Base-by-base conservation (phyloP, 805 yeast genomes). In the Grigorovia transvaalensis region DNA sequence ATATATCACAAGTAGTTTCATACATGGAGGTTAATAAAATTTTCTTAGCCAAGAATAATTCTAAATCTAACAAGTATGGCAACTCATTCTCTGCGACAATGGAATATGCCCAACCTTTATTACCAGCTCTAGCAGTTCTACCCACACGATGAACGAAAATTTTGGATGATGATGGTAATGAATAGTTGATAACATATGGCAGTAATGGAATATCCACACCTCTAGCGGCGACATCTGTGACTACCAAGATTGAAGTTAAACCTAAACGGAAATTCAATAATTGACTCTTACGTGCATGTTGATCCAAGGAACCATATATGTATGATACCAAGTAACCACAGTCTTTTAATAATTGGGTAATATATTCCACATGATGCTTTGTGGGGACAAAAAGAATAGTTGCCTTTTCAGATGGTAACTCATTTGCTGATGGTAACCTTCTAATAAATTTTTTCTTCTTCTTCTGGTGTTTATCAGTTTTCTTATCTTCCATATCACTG, bases 121-220 rank as follows among this genome's bases (percentile, higher is more conserved):
- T 85, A 66, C 99, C 99, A 9, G 99, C 99, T 77, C 99, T 85
- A 11, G 99, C 99, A 46, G 99, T 93, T 77, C 99, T 84, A 68
- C 99, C 99, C 47, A 93, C 98, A 71, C 99, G 82, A 71, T 93
- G 99, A 51, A 93, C 79, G 69, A 93, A 93, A 53, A 91, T 85
- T 69, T 95, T 93, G 4, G 97, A 88, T 1, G 95, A 84, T 1
- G 88, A 85, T 11, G 98, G 98, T 54, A 93, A 74, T 1, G 96
- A 81, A 68, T 79, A 93, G 67, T 93, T 93, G 59, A 93, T 78
- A 50, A 93, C 99, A 64, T 95, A 90, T 7, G 98, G 96, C 64
- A 93, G 77, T 52, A 93, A 82, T 0, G 99, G 99, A 57, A 93
- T 88, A 80, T 95, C 99, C 55, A 93, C 89, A 82, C 99, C 99